A percentile compares a stretch with the other conserved stretches of the same genome.
Conservation (phyloP, 202 grass and related monocot species). For the Dendrocalamus latiflorus region DNA sequence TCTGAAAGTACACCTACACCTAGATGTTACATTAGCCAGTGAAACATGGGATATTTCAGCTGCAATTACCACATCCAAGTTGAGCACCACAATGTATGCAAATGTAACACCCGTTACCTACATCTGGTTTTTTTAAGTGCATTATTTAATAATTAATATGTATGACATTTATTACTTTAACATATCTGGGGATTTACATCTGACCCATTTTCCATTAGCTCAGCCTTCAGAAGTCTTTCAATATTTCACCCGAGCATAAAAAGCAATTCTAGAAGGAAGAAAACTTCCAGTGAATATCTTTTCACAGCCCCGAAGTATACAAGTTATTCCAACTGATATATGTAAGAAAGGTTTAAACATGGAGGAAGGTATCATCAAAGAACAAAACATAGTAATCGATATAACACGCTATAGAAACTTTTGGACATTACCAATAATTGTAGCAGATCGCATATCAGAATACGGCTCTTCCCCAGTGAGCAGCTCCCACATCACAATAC, state of each 20-base stretch:
- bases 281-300: not conserved
- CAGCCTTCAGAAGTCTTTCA: not conserved
- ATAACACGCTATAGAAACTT: not conserved
- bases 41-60: too few relatives aligned
- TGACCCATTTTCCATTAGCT: not conserved
- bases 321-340: not conserved
- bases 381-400: slow-evolving; percentile 15
- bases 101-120: slow-evolving; percentile 5
- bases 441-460: slow-evolving; percentile 81
- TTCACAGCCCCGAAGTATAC: not conserved
- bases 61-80: too few relatives aligned
- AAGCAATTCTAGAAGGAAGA: slow-evolving; percentile 4
- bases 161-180: slow-evolving; percentile 3
- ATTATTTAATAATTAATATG: not conserved
- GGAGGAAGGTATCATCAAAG: not conserved
- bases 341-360: not conserved
- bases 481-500: slow-evolving; percentile 95
- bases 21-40: too few relatives aligned
- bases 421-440: slow-evolving; percentile 73
- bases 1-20: too few relatives aligned
- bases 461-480: slow-evolving; percentile 96
- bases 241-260: not conserved
- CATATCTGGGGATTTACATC: not conserved
- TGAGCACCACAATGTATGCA: not conserved
- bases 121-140: not conserved